These are phyloP conservation scores for Gardenia jasminoides DNA, from an alignment of 257 asterid genomes.

Conservation along the genomic window DNA sequence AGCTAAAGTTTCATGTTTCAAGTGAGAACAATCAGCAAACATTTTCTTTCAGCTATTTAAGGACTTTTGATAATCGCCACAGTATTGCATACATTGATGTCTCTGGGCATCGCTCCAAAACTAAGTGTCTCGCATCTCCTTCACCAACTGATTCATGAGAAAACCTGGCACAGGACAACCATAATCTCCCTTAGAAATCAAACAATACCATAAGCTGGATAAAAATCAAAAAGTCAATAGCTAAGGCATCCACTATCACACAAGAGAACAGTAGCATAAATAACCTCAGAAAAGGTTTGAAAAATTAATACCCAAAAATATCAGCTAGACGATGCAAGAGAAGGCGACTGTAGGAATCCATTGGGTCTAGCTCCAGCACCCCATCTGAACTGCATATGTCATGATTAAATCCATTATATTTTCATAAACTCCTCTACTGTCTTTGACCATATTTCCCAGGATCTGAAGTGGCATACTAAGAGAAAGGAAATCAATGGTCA, in stretches of 20 bases:
- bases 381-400: constrained; percentile 56
- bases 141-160: constrained; percentile 91
- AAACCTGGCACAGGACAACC: constrained; percentile 51
- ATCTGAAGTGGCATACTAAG: background rate
- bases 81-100: constrained; percentile 63
- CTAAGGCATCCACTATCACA: background rate
- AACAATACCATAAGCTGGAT: background rate
- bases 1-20: background rate
- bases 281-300: background rate
- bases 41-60: background rate
- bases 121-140: constrained; percentile 77
- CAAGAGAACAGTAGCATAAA: background rate
- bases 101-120: constrained; percentile 79
- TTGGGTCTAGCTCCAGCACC: constrained; percentile 79
- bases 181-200: constrained; percentile 12
- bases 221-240: background rate
- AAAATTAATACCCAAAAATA: constrained; percentile 61
- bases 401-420: constrained; percentile 15
- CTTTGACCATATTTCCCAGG: background rate
- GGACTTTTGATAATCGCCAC: constrained; percentile 10
- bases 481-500: background rate
- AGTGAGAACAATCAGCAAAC: background rate
- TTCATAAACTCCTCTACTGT: background rate
- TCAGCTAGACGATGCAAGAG: constrained; percentile 93
- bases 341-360: constrained; percentile 75